phyloP scores from a whole-genome alignment of 2,329 filamentous ascomycete species.

The Samsoniella hepiali region DNA sequence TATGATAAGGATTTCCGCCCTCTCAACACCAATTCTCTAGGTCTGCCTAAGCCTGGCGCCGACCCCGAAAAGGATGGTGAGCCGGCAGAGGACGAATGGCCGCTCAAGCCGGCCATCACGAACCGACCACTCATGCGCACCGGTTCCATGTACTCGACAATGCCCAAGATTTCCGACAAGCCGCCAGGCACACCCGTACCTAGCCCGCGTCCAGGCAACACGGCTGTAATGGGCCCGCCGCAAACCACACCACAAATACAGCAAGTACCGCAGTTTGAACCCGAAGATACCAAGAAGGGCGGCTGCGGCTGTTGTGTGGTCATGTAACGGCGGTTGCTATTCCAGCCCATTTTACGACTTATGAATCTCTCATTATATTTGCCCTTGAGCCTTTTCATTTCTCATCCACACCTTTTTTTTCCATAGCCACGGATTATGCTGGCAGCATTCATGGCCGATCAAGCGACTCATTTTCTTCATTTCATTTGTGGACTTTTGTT shows the following conservation, averaged over 20 bases:
- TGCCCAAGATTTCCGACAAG: slow-evolving; percentile 53
- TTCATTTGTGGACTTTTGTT: slow-evolving; percentile 16
- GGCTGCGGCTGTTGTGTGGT: slow-evolving; percentile 52
- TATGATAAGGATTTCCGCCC: slow-evolving; percentile 88
- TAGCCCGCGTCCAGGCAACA: slow-evolving; percentile 44
- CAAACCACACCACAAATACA: slow-evolving; percentile 25
- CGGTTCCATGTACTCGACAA: slow-evolving; percentile 58
- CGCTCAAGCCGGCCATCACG: slow-evolving; percentile 43
- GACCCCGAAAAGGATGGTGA: slow-evolving; percentile 10
- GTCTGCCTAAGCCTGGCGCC: slow-evolving; percentile 39
- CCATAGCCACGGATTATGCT: slow-evolving; percentile 2
- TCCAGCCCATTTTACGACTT: slow-evolving; percentile 23
- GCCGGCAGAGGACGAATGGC: slow-evolving; percentile 51
- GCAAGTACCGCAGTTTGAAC: slow-evolving; percentile 24
- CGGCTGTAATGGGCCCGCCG: slow-evolving; percentile 27
- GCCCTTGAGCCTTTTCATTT: slow-evolving; percentile 15
- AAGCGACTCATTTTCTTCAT: slow-evolving; percentile 13
- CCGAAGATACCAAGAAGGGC: slow-evolving; percentile 36
- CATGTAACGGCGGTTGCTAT: slow-evolving; percentile 38
- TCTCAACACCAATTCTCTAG: slow-evolving; percentile 63
- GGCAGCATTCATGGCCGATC: slow-evolving; percentile 1
- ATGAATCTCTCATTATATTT: slow-evolving; percentile 21
- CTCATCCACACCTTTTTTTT: slow-evolving; percentile 6
- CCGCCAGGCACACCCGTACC: slow-evolving; percentile 34
- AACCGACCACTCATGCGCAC: slow-evolving; percentile 46